Evolutionary conservation across 179 eudicot genomes (phyloP).

Genomic region (Beta lomatogona): DNA sequence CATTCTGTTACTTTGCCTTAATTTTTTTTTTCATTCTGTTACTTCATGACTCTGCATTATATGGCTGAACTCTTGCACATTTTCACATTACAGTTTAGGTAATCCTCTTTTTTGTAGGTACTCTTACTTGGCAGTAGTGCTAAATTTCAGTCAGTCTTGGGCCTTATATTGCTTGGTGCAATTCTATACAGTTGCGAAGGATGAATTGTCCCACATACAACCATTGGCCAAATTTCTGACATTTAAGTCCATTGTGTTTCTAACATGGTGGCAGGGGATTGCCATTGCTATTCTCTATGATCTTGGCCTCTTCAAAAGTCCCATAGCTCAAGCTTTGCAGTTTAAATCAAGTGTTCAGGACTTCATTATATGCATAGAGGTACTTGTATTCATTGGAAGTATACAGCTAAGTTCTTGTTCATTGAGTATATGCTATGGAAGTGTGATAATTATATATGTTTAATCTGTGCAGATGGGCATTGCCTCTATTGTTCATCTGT

Average conservation of each 20-base stretch:
- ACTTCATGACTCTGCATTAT: neutral
- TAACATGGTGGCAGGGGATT: slow-evolving; percentile 99
- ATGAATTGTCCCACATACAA: slow-evolving; percentile 82
- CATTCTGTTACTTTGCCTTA: no score
- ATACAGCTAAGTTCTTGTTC: neutral
- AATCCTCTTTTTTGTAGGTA: slow-evolving; percentile 61
- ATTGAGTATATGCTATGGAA: slow-evolving; percentile 13
- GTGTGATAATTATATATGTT: slow-evolving; percentile 44
- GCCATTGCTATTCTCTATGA: slow-evolving; percentile 78
- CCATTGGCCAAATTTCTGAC: slow-evolving; percentile 92
- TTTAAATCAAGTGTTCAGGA: slow-evolving; percentile 88
- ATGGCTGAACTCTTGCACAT: neutral
- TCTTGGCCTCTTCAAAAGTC: slow-evolving; percentile 83
- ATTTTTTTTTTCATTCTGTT: neutral
- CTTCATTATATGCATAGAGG: slow-evolving; percentile 98
- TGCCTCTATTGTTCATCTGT: slow-evolving; percentile 90
- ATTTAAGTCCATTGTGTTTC: slow-evolving; percentile 93
- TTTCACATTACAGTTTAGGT: neutral
- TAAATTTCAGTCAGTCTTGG: slow-evolving; percentile 98
- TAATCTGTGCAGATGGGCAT: slow-evolving; percentile 93
- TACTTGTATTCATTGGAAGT: slow-evolving; percentile 30
- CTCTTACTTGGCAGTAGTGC: slow-evolving; percentile 83
- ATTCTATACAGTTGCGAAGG: slow-evolving; percentile 82
- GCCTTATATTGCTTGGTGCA: slow-evolving; percentile 95
- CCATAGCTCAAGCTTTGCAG: slow-evolving; percentile 92